Percentiles rank a stretch among this genome's conserved stretches.
These are phyloP conservation scores for Ophiobolus disseminans DNA, from an alignment of 2,329 filamentous ascomycete species.

Conservation along the genomic window DNA sequence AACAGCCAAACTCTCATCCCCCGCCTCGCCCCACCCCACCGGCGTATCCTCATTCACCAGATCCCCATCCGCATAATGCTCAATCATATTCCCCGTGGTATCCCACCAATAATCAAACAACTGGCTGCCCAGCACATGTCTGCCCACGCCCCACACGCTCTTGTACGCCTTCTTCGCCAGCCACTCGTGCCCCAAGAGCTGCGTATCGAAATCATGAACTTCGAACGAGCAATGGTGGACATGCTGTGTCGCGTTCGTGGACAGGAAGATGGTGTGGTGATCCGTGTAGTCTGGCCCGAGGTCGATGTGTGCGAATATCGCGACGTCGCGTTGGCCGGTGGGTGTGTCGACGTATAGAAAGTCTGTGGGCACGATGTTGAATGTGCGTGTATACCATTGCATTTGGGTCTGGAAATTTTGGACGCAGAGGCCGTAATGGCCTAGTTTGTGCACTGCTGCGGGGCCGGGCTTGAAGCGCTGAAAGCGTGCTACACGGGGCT, in stretches of 20 bases:
- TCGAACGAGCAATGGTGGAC: constrained; percentile 75
- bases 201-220: constrained; percentile 73
- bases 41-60: constrained; percentile 65
- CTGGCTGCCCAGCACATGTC: constrained; percentile 73
- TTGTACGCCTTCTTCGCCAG: constrained; percentile 67
- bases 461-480: constrained; percentile 62
- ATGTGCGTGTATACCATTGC: constrained; percentile 55
- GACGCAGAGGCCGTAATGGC: constrained; percentile 57
- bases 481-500: constrained; percentile 58
- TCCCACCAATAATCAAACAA: constrained; percentile 79
- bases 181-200: constrained; percentile 74
- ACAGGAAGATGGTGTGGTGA: constrained; percentile 64
- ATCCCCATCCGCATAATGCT: constrained; percentile 76
- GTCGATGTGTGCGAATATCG: constrained; percentile 63
- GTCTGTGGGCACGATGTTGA: constrained; percentile 58
- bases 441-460: constrained; percentile 58
- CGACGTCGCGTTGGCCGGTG: constrained; percentile 45
- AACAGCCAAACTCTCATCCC: constrained; percentile 51
- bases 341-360: constrained; percentile 48
- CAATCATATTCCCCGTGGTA: constrained; percentile 67
- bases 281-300: constrained; percentile 58
- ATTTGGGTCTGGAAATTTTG: constrained; percentile 47
- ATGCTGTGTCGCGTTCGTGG: constrained; percentile 51
- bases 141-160: constrained; percentile 73
- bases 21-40: constrained; percentile 51